Percentiles rank a stretch among this genome's conserved stretches.
Evolutionary conservation across 257 asterid genomes (phyloP).

Genomic region (Solanum lycopersicoides): DNA sequence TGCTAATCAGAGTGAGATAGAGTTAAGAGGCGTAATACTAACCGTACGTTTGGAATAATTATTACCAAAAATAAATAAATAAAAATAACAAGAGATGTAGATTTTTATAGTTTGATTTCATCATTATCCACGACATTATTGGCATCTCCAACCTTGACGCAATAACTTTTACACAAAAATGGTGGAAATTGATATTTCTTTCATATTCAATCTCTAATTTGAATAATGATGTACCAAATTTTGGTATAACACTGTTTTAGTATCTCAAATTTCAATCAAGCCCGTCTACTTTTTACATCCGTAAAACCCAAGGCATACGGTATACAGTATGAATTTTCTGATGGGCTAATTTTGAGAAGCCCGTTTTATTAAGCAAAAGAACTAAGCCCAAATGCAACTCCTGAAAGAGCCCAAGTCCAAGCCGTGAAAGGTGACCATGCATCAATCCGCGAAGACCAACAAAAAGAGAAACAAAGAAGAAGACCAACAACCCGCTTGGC

Average conservation of each 20-base stretch:
- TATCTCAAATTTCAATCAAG: too few relatives aligned
- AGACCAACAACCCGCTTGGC: background rate
- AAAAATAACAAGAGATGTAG: background rate
- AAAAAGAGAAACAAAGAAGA: too few relatives aligned
- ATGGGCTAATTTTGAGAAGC: background rate
- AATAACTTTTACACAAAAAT: background rate
- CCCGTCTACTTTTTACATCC: too few relatives aligned
- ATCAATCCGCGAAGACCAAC: background rate
- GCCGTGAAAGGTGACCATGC: background rate
- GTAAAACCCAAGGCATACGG: too few relatives aligned
- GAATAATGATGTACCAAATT: background rate
- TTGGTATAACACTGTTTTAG: too few relatives aligned
- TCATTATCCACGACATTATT: background rate
- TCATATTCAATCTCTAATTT: background rate
- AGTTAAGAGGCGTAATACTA: slow-evolving; percentile 1
- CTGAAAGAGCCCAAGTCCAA: background rate
- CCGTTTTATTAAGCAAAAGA: background rate
- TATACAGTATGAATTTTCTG: background rate
- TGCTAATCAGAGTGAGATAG: background rate
- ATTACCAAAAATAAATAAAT: rapidly evolving
- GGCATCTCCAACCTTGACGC: background rate
- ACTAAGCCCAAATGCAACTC: background rate
- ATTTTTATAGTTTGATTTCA: background rate
- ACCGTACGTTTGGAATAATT: background rate
- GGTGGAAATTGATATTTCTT: background rate